These are phyloP conservation scores for Castanea crenata DNA, from an alignment of 306 rosid species.

Conservation along the genomic window DNA sequence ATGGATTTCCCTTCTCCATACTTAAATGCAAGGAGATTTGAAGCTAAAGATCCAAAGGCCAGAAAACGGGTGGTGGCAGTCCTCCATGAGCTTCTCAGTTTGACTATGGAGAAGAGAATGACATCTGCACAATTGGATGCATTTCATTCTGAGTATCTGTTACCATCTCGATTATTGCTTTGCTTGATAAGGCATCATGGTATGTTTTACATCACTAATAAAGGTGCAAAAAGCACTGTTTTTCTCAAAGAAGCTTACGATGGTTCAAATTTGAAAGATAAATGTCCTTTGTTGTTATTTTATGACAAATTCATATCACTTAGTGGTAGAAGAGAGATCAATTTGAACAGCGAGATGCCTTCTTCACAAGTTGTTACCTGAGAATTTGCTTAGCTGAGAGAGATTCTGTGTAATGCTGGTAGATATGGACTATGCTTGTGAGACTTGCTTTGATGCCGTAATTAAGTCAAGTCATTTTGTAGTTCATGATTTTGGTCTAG, in stretches of 20 bases:
- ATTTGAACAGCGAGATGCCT: slow-evolving; percentile 27
- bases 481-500: background rate
- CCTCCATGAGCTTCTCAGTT: slow-evolving; percentile 83
- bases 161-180: slow-evolving; percentile 69
- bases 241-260: slow-evolving; percentile 67
- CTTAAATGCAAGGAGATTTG: slow-evolving; percentile 77
- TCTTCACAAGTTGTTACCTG: slow-evolving; percentile 27
- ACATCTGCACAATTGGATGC: slow-evolving; percentile 77
- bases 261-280: slow-evolving; percentile 51
- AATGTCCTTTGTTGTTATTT: slow-evolving; percentile 54
- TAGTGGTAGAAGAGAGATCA: slow-evolving; percentile 55
- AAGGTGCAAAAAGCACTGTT: slow-evolving; percentile 76
- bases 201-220: slow-evolving; percentile 83
- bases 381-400: background rate
- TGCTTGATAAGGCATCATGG: slow-evolving; percentile 87
- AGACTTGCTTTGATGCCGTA: too few species aligned
- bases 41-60: slow-evolving; percentile 56
- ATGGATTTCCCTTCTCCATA: slow-evolving; percentile 88
- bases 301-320: slow-evolving; percentile 49
- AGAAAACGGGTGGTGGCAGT: slow-evolving; percentile 73
- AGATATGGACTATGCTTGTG: too few species aligned
- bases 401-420: background rate
- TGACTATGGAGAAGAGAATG: slow-evolving; percentile 79
- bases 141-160: slow-evolving; percentile 66
- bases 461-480: too few species aligned